These are phyloP conservation scores for Colletotrichum shisoi DNA, from an alignment of 2,329 filamentous ascomycete species.

Conservation along the genomic window DNA sequence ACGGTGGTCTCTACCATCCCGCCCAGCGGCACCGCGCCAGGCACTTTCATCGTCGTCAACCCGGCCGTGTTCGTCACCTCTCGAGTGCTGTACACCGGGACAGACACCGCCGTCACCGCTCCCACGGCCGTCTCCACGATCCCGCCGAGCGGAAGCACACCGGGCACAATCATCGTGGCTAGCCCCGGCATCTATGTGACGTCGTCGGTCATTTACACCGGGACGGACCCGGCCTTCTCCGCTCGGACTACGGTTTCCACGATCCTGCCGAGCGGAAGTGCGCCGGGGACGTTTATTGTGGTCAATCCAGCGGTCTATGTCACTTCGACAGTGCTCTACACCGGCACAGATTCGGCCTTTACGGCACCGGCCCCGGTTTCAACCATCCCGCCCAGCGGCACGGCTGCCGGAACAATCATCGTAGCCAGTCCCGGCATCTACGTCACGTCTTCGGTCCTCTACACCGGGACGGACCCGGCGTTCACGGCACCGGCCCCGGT, in stretches of 20 bases:
- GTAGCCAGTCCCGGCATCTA: not conserved
- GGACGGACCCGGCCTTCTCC: constrained; percentile 17
- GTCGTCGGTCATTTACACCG: constrained; percentile 14
- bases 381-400: constrained; percentile 20
- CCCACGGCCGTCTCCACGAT: constrained; percentile 29
- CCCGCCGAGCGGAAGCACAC: constrained; percentile 17
- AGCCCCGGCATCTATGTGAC: constrained; percentile 30
- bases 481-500: not conserved
- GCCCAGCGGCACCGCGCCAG: constrained; percentile 29
- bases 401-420: constrained; percentile 26
- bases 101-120: constrained; percentile 18
- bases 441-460: too few relatives aligned
- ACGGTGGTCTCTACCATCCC: constrained; percentile 26
- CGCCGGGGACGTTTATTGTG: constrained; percentile 27
- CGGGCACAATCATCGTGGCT: constrained; percentile 25
- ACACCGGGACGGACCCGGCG: too few relatives aligned
- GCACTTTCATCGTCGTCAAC: constrained; percentile 23
- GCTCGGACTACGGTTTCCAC: constrained; percentile 8
- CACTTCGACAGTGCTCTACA: too few relatives aligned
- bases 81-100: constrained; percentile 24
- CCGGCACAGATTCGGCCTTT: too few relatives aligned
- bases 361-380: not conserved
- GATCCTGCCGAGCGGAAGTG: constrained; percentile 11
- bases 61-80: constrained; percentile 36
- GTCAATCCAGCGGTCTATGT: not conserved